Percentiles rank a stretch among this genome's conserved stretches.
phyloP scores from a whole-genome alignment of 768 basidiomycete species.

The Boletus pseudopeckii region DNA sequence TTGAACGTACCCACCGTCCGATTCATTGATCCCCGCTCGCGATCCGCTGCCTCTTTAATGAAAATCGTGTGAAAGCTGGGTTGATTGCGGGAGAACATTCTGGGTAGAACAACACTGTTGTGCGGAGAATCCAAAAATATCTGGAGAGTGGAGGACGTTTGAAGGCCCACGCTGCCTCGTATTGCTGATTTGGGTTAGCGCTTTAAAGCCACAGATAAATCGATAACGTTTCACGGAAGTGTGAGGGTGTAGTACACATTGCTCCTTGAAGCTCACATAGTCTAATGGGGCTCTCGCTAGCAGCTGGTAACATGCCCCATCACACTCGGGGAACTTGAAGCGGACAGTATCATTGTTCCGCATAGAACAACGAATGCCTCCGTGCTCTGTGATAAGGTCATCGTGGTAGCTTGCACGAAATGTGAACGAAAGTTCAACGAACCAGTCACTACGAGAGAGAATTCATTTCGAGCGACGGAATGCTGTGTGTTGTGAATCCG shows the following conservation, averaged over 20 bases:
- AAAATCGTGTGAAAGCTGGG: not conserved
- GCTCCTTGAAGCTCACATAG: not conserved
- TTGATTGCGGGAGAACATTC: not conserved
- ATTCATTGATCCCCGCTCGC: not conserved
- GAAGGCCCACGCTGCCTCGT: not conserved
- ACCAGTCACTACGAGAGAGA: not conserved
- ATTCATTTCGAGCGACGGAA: not conserved
- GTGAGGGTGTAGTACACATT: not conserved
- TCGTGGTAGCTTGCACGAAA: not conserved
- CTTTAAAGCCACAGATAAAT: not conserved
- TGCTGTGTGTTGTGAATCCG: not conserved
- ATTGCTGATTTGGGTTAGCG: not conserved
- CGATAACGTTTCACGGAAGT: not conserved
- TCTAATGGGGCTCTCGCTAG: not conserved
- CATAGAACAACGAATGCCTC: not conserved
- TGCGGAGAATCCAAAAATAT: not conserved
- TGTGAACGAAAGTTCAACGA: not conserved
- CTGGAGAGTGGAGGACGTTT: not conserved
- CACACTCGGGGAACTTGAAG: not conserved
- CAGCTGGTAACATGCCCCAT: not conserved
- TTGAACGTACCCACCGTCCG: not conserved
- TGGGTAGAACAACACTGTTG: not conserved
- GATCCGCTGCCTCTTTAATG: slow-evolving; percentile 14
- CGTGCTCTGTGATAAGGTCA: not conserved
- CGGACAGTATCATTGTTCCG: not conserved